A percentile compares a stretch with the other conserved stretches of the same genome.
Conservation (phyloP, 163 green algal species). For the Volvox carteri region DNA sequence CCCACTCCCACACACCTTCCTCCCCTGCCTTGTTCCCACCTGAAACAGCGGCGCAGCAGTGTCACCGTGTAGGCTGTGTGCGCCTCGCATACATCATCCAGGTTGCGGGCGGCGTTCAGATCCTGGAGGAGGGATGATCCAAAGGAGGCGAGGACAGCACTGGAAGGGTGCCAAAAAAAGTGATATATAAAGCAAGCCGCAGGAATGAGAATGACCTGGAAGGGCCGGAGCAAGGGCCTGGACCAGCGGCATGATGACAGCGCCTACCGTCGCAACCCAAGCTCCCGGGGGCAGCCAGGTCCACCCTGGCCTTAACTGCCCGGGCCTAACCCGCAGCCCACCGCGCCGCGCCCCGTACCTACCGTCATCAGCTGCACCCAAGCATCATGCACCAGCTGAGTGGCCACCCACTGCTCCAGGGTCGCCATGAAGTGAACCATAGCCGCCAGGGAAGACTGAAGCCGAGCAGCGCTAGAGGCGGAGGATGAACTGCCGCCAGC, state of each 20-base stretch:
- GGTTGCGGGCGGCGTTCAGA: constrained; percentile 24
- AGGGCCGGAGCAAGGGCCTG: too few relatives aligned
- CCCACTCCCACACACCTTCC: neutral
- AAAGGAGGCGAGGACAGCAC: too few relatives aligned
- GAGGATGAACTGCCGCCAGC: neutral
- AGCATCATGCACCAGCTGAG: constrained; percentile 60
- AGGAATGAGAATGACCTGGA: too few relatives aligned
- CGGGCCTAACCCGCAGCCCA: too few relatives aligned
- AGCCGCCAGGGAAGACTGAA: neutral
- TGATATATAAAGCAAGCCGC: too few relatives aligned
- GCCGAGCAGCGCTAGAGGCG: neutral
- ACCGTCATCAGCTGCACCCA: constrained; percentile 64
- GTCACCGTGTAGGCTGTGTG: constrained; percentile 45
- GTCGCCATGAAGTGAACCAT: constrained; percentile 45
- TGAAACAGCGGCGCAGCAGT: constrained; percentile 54
- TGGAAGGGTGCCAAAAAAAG: too few relatives aligned
- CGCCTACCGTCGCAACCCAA: too few relatives aligned
- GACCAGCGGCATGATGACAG: too few relatives aligned
- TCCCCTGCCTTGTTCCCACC: neutral
- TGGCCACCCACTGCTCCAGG: constrained; percentile 64
- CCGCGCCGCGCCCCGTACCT: neutral
- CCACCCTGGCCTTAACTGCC: too few relatives aligned
- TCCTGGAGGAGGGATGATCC: neutral
- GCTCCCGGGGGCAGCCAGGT: too few relatives aligned
- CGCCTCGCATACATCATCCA: constrained; percentile 51